Percentiles rank a stretch among this genome's conserved stretches.
Evolutionary conservation across 805 yeast species (phyloP).

Genomic region (Candida corydali): DNA sequence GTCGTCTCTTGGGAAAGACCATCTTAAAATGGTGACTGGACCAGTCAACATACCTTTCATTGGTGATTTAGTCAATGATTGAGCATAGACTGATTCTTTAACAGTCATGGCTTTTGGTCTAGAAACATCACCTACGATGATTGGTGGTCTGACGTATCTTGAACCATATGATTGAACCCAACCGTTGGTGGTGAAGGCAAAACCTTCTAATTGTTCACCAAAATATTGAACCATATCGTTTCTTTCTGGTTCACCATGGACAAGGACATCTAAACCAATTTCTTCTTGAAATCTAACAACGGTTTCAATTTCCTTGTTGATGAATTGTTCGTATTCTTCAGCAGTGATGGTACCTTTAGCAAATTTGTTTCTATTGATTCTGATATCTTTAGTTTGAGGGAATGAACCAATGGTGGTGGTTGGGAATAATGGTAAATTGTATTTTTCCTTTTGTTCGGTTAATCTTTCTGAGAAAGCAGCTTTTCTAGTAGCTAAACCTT

Average conservation of each 20-base stretch:
- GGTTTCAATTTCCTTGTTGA: slow-evolving; percentile 91
- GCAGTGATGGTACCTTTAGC: slow-evolving; percentile 94
- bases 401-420: slow-evolving; percentile 99
- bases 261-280: slow-evolving; percentile 95
- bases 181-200: slow-evolving; percentile 97
- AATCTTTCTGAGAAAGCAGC: slow-evolving; percentile 84
- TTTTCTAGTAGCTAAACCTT: slow-evolving; percentile 76
- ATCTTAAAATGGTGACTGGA: slow-evolving; percentile 98
- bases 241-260: slow-evolving; percentile 99
- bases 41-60: slow-evolving; percentile 99
- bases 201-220: slow-evolving; percentile 98
- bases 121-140: slow-evolving; percentile 97
- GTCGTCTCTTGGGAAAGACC: slow-evolving; percentile 99
- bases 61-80: slow-evolving; percentile 90
- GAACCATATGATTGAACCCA: slow-evolving; percentile 99
- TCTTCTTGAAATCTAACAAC: slow-evolving; percentile 99
- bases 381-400: slow-evolving; percentile 99
- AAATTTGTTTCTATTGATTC: slow-evolving; percentile 97
- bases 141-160: slow-evolving; percentile 99
- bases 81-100: slow-evolving; percentile 98
- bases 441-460: slow-evolving; percentile 77
- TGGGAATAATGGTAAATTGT: slow-evolving; percentile 98
- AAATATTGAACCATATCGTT: slow-evolving; percentile 99
- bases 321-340: slow-evolving; percentile 94
- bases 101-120: slow-evolving; percentile 99